These are phyloP conservation scores for Petunia secreta DNA, from an alignment of 257 asterid genomes.

Conservation along the genomic window DNA sequence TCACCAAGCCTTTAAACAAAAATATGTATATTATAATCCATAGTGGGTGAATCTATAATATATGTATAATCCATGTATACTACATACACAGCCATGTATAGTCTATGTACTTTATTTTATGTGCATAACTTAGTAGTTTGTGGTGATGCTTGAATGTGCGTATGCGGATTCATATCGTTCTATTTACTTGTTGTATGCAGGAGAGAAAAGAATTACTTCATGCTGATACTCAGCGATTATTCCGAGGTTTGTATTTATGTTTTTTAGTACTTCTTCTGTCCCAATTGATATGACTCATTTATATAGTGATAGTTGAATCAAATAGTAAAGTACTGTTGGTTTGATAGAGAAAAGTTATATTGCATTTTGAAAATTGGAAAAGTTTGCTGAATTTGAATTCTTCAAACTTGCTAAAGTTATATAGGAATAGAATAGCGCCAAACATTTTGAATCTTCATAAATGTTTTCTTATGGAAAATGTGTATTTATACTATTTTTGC, in stretches of 20 bases:
- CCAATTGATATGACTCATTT: background rate
- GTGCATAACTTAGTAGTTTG: constrained; percentile 7
- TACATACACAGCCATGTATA: no score
- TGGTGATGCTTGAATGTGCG: background rate
- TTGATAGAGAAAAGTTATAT: background rate
- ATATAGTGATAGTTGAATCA: background rate
- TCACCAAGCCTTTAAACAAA: no score
- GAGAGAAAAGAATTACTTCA: constrained; percentile 72
- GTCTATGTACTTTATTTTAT: background rate
- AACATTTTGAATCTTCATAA: constrained; percentile 14
- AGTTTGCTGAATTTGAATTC: background rate
- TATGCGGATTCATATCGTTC: constrained; percentile 7
- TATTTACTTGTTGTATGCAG: constrained; percentile 40
- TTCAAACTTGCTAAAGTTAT: constrained; percentile 2
- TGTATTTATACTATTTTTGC: background rate
- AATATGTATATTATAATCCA: no score
- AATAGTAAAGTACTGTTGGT: background rate
- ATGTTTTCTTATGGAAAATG: background rate
- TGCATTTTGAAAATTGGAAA: background rate
- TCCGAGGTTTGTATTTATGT: constrained; percentile 58
- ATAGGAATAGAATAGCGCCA: background rate
- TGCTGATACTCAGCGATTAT: constrained; percentile 82
- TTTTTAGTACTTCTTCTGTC: background rate
- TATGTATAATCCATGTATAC: no score
- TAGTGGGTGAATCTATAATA: no score